phyloP scores from a whole-genome alignment of 1,139 yeast genomes.

The Saccharomyces hybrid region DNA sequence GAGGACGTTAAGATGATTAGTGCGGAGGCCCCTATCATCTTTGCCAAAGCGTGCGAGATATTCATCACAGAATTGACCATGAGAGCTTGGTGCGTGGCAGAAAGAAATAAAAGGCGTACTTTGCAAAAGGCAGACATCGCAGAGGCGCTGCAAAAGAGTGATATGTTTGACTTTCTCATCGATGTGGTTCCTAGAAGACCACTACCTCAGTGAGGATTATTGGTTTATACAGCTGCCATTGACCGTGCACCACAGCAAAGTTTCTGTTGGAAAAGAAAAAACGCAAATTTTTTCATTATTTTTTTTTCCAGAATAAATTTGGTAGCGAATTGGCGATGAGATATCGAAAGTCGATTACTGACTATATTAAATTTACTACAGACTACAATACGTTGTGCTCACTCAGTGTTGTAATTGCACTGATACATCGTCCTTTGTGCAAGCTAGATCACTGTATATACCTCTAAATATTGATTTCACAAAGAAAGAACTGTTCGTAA shows the following conservation, averaged over 20 bases:
- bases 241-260: neutral
- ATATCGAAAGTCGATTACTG: neutral
- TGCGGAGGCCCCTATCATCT: conserved; percentile 94
- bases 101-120: conserved; percentile 88
- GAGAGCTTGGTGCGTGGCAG: conserved; percentile 99
- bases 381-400: neutral
- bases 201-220: neutral
- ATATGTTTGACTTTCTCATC: conserved; percentile 92
- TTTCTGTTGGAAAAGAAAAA: neutral
- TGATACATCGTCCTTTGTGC: neutral
- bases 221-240: neutral
- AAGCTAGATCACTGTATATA: neutral
- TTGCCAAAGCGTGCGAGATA: conserved; percentile 96
- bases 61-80: conserved; percentile 93
- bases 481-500: neutral
- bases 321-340: neutral
- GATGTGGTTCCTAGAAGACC: conserved; percentile 77
- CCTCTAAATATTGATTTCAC: neutral
- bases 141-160: conserved; percentile 87
- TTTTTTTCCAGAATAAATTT: neutral
- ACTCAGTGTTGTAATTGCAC: neutral
- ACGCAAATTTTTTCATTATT: conserved; percentile 5
- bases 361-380: neutral
- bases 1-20: conserved; percentile 95
- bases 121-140: conserved; percentile 91